Evolutionary conservation across 2,329 filamentous ascomycete species (phyloP), one percentile per base, ranked within the genome.

Genomic region (Penicillium sp.): DNA sequence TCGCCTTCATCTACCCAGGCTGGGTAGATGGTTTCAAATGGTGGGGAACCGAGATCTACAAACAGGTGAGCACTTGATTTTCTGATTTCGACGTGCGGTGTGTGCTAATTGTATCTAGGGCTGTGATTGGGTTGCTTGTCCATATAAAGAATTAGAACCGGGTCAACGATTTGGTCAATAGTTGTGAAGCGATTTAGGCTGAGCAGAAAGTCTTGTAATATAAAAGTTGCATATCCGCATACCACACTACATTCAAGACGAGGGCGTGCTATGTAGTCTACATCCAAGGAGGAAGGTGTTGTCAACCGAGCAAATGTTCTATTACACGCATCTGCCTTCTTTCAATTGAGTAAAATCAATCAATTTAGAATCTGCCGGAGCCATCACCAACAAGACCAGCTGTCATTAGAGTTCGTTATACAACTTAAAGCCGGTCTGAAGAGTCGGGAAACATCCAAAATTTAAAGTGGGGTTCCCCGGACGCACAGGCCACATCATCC

Each of bases 11-110:
- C n/a, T 93, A 91, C 67, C 88, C 90, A 0, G 89, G 89, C 0
- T 84, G 81, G 78, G 88, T 87, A 77, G 81, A 84, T 36, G 79
- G 80, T 27, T 91, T 94, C 67, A 84, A 79, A 53, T 95, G 90
- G 91, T 95, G 90, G 91, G 91, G 91, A 0, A 95, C 91, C 0
- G 89, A 94, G 67, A 81, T 93, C 5, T 91, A 91, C 70, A 92
- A 91, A 72, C 80, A 85, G 70, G 75, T 76, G 59, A 57, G 71
- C 66, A 9, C 10, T 7, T 26, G n/a, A 8, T 51, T 1, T 41
- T 19, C 27, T n/a, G 7, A 19, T 5, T 5, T 39, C 8, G 7
- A 23, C 35, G 19, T 23, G 26, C 38, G 32, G 23, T 50, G 10
- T 10, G 32, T 40, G n/a, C 41, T 49, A 52, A 52, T 46, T 23